Evolutionary conservation across 2,329 filamentous ascomycete species (phyloP).

Genomic region (Elsinoe australis): DNA sequence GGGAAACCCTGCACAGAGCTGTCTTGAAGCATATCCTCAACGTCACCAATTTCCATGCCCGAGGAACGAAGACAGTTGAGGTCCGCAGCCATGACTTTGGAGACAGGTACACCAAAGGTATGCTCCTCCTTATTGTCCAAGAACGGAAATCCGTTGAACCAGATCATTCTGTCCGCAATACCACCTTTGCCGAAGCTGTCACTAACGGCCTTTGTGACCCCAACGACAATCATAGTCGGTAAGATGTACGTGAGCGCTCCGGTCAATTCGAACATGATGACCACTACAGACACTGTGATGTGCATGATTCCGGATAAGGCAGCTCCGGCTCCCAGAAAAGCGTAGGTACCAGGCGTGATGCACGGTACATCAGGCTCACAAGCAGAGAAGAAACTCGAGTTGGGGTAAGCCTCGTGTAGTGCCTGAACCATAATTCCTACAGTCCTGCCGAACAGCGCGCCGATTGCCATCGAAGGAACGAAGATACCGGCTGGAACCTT

Average conservation of each 20-base stretch:
- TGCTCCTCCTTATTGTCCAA: slow-evolving; percentile 97
- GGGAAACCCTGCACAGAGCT: slow-evolving; percentile 90
- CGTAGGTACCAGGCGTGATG: slow-evolving; percentile 95
- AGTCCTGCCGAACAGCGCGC: slow-evolving; percentile 85
- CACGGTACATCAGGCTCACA: slow-evolving; percentile 89
- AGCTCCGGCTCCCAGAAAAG: slow-evolving; percentile 85
- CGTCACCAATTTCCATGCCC: slow-evolving; percentile 65
- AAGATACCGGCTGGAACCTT: slow-evolving; percentile 98
- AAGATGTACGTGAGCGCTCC: slow-evolving; percentile 96
- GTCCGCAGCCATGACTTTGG: slow-evolving; percentile 75
- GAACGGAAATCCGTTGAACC: slow-evolving; percentile 96
- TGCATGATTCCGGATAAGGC: slow-evolving; percentile 97
- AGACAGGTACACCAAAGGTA: slow-evolving; percentile 90
- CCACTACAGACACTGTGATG: slow-evolving; percentile 89
- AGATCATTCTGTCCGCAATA: slow-evolving; percentile 97
- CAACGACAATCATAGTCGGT: slow-evolving; percentile 97
- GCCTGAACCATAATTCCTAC: slow-evolving; percentile 92
- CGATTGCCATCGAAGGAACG: slow-evolving; percentile 95
- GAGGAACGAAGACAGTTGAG: slow-evolving; percentile 65
- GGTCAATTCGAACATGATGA: slow-evolving; percentile 99
- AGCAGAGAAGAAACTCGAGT: slow-evolving; percentile 75
- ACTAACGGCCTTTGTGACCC: slow-evolving; percentile 87
- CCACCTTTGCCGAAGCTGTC: slow-evolving; percentile 91
- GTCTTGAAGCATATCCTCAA: slow-evolving; percentile 67
- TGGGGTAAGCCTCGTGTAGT: slow-evolving; percentile 74